Base-by-base conservation (phyloP, 306 rosid species). In the Abrus pulchellus region DNA sequence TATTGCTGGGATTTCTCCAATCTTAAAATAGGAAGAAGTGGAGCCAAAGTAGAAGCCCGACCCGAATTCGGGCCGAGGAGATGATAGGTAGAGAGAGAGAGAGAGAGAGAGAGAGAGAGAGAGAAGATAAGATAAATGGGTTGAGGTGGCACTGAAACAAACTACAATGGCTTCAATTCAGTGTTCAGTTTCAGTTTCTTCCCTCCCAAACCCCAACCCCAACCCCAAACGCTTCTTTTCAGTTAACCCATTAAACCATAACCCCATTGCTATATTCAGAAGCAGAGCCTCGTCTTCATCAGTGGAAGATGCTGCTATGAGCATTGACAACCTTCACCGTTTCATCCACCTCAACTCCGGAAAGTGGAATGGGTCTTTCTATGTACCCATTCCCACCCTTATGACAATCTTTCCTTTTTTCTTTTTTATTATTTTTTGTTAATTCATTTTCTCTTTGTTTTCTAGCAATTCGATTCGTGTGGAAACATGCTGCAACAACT, bases 311-410 rank as follows among this genome's bases (percentile, higher is more conserved):
- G 80, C 85, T 8, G 73, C 93, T 28, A 90, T 90, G 94, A 93
- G 93, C 87, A 76, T 95, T 12, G 98, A 90, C 30, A 88, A 87
- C 75, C 92, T 95, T 48, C 91, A 69, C 40, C 63, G 90, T 49
- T 95, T 95, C 82, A 76, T 93, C 78, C 29, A 88, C 1, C 84
- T 95, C 60, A 91, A 85, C 68, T 64, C 72, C 53, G 99, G 99
- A 59, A 91, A 90, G 55, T 95, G 99, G 99, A 89, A 86, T 5
- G 99, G 99, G 28, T 85, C 94, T 77, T 91, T 95, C 92, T 91
- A 86, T 78, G 99, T 95, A 82, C 84, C 6, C 59, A 11, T 68
- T 30, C 49, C 6, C 1, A 20, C 30, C 14, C 20, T 76, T 64
- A 20, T 91, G 43, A 30, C 7, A 41, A 20, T 12, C 3, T 2